Evolutionary conservation across 2,329 filamentous ascomycete species (phyloP).

Genomic region (Xylaria sp.): DNA sequence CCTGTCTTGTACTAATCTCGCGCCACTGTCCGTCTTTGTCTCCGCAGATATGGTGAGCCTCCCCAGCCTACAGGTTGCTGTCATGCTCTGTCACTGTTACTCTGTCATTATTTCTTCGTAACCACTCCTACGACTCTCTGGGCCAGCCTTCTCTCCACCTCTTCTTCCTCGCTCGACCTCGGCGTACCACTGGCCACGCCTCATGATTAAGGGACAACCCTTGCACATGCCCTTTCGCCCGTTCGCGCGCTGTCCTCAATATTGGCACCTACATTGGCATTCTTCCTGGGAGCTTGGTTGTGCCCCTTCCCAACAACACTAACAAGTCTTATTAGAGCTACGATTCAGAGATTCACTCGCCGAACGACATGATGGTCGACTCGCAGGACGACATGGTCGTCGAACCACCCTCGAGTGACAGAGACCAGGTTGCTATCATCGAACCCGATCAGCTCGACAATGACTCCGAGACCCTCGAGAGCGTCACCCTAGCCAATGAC

Average conservation of each 20-base stretch:
- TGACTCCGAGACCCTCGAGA: conserved; percentile 59
- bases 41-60: conserved; percentile 38
- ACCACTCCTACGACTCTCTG: conserved; percentile 12
- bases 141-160: conserved; percentile 2
- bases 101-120: conserved; percentile 18
- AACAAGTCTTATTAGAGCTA: conserved; percentile 55
- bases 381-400: conserved; percentile 64
- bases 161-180: conserved; percentile 13
- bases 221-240: conserved; percentile 7
- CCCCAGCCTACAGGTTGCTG: conserved; percentile 19
- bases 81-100: conserved; percentile 10
- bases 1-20: conserved; percentile 3
- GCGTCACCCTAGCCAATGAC: conserved; percentile 62
- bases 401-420: conserved; percentile 58
- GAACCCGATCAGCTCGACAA: conserved; percentile 62
- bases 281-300: background rate
- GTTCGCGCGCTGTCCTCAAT: conserved; percentile 1
- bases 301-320: conserved; percentile 26
- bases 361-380: conserved; percentile 67
- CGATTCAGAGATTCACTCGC: conserved; percentile 62
- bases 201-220: conserved; percentile 3
- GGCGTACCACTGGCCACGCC: conserved; percentile 4
- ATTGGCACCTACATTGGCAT: background rate
- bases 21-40: conserved; percentile 16
- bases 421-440: conserved; percentile 64